These are phyloP conservation scores for Aspergillus haitiensis DNA, from an alignment of 495 filamentous ascomycete species.

Conservation along the genomic window DNA sequence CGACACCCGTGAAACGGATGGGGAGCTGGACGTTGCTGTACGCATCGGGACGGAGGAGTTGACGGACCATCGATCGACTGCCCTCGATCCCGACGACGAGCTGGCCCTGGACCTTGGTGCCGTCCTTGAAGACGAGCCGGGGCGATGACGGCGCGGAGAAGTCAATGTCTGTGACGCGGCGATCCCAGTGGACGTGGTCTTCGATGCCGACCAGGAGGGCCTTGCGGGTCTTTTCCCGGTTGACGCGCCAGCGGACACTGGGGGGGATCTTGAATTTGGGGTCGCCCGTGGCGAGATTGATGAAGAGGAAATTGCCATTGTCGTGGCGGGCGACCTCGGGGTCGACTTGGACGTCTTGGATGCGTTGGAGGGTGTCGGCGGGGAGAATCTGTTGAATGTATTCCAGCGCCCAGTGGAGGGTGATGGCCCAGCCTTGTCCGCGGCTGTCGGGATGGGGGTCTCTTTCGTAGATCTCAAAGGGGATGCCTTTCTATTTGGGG, in stretches of 20 bases:
- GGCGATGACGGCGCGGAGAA: constrained; percentile 5
- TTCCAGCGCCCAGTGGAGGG: constrained; percentile 57
- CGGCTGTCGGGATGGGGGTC: constrained; percentile 45
- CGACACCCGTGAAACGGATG: constrained; percentile 32
- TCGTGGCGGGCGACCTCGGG: constrained; percentile 33
- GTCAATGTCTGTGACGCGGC: constrained; percentile 18
- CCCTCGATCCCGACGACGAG: constrained; percentile 52
- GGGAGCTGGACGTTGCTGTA: constrained; percentile 27
- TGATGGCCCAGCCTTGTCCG: constrained; percentile 58
- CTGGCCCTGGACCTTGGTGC: constrained; percentile 15
- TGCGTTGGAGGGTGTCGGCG: constrained; percentile 38
- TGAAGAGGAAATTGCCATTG: constrained; percentile 35
- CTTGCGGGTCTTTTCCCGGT: constrained; percentile 29
- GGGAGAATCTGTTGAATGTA: constrained; percentile 52
- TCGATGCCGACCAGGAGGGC: constrained; percentile 30
- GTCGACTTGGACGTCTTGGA: constrained; percentile 53
- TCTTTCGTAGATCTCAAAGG: constrained; percentile 56
- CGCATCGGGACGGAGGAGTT: constrained; percentile 34
- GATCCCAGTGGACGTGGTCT: constrained; percentile 30
- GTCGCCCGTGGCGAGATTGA: constrained; percentile 32
- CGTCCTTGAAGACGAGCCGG: constrained; percentile 25
- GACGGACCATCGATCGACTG: constrained; percentile 45
- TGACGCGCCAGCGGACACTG: constrained; percentile 29
- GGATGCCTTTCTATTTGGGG: constrained; percentile 28
- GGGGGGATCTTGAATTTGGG: constrained; percentile 32